A percentile compares a stretch with the other conserved stretches of the same genome.
Conservation (phyloP, 371 early-diverging fungal genomes). For the Rhizomucor miehei region DNA sequence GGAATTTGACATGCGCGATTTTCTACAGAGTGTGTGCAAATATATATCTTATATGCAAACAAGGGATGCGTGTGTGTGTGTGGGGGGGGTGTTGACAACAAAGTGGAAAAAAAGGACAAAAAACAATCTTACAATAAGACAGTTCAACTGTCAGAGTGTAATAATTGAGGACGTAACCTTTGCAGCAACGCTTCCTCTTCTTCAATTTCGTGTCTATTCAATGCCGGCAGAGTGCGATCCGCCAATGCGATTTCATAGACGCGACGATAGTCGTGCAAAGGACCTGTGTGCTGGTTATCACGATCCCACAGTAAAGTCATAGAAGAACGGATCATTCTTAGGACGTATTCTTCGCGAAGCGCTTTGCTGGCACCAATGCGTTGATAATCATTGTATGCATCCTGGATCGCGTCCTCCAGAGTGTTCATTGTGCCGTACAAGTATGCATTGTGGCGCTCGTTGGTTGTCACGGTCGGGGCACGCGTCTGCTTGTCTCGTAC, state of each 20-base stretch:
- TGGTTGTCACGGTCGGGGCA: constrained; percentile 32
- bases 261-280: constrained; percentile 45
- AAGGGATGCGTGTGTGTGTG: no score
- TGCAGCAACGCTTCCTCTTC: constrained; percentile 31
- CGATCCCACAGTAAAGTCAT: constrained; percentile 58
- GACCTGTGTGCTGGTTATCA: constrained; percentile 26
- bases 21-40: no score
- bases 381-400: constrained; percentile 41
- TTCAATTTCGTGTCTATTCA: constrained; percentile 35
- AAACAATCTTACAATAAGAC: no score
- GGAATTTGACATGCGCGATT: no score
- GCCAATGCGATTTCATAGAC: constrained; percentile 39
- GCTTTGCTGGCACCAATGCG: constrained; percentile 20
- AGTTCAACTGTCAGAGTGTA: neutral
- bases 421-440: constrained; percentile 37
- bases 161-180: constrained; percentile 11
- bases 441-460: constrained; percentile 55
- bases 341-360: constrained; percentile 49
- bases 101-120: neutral
- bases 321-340: constrained; percentile 53
- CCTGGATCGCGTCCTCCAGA: constrained; percentile 44
- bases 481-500: constrained; percentile 12
- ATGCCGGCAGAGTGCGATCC: constrained; percentile 24
- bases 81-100: no score
- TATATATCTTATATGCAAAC: no score